Base-by-base conservation (phyloP, 768 basidiomycete species). In the Lentinula raphanica region DNA sequence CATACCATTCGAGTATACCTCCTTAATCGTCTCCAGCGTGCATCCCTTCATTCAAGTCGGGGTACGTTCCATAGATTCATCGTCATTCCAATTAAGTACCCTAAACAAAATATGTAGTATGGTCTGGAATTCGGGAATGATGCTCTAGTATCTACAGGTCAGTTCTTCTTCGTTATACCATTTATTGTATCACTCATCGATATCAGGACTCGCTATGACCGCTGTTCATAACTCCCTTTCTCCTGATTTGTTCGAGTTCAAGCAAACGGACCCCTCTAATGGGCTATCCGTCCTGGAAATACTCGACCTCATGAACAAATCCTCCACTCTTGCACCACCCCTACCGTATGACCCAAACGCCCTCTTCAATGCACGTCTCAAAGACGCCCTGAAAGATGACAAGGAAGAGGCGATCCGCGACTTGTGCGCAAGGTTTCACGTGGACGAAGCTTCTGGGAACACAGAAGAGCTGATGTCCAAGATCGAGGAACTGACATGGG, bases 41-140 rank as follows among this genome's bases (percentile, higher is more conserved):
- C 84, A 86, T 67, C 81, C 83, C 0, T 66, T 82, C 49, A 86
- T 86, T 49, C 78, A 80, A 62, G 68, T 76, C n/a, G 84, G 84
- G 40, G 83, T 84, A 64, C 44, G 78, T 75, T 7, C 56, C 35
- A 23, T 13, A n/a, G 28, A 13, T 44, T 25, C 50, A n/a, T 19
- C 12, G 36, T 21, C 9, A 25, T 28, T 19, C 13, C 42, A 4
- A 15, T 28, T 19, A 49, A 38, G 2, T 19, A 27, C 39, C 29
- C 55, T 54, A 17, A 42, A 15, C 13, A 7, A 17, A 46, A 38
- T 17, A 1, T 13, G 12, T 38, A 56, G 54, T 38, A 56, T 32
- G 54, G 36, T 3, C n/a, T 56, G 29, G 54, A 85, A 60, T 85
- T 84, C 57, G 77, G 74, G 1, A 76, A 75, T 51, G 74, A 79